Conservation (phyloP, 73 alveolate species). For the Paramecium sonneborni region DNA sequence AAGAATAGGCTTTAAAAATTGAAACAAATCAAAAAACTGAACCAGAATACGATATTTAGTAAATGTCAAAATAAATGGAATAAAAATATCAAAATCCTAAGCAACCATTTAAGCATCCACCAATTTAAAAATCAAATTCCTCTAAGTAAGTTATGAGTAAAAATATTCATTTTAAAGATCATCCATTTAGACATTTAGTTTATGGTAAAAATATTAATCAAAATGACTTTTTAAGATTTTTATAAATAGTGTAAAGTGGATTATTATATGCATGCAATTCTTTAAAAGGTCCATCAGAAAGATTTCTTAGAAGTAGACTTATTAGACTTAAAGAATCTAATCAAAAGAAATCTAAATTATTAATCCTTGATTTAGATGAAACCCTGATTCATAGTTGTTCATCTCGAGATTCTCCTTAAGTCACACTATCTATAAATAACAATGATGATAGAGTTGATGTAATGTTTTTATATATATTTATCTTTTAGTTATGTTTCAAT, state of each 20-base stretch:
- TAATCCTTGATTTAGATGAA: constrained; percentile 60
- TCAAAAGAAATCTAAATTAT: not conserved
- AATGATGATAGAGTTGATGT: not conserved
- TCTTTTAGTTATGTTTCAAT: constrained; percentile 81
- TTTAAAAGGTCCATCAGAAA: constrained; percentile 68
- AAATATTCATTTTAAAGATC: not conserved
- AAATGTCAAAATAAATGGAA: not conserved
- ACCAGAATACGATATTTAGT: not conserved
- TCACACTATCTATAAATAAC: not conserved
- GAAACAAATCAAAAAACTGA: not conserved
- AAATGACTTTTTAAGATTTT: not conserved
- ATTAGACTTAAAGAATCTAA: constrained; percentile 36
- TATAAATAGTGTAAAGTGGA: constrained; percentile 50
- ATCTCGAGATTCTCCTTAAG: constrained; percentile 38
- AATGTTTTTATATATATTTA: not conserved
- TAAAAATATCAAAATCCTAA: constrained; percentile 18
- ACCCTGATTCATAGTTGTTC: constrained; percentile 63
- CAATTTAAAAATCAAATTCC: not conserved
- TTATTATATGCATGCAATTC: constrained; percentile 52
- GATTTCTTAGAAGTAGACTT: not conserved
- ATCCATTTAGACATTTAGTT: constrained; percentile 51
- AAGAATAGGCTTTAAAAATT: not conserved
- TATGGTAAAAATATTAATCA: constrained; percentile 19
- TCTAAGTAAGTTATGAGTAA: not conserved
- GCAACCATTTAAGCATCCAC: not conserved